phyloP scores from a whole-genome alignment of 768 basidiomycete species.

The Peribolospora baueri region DNA sequence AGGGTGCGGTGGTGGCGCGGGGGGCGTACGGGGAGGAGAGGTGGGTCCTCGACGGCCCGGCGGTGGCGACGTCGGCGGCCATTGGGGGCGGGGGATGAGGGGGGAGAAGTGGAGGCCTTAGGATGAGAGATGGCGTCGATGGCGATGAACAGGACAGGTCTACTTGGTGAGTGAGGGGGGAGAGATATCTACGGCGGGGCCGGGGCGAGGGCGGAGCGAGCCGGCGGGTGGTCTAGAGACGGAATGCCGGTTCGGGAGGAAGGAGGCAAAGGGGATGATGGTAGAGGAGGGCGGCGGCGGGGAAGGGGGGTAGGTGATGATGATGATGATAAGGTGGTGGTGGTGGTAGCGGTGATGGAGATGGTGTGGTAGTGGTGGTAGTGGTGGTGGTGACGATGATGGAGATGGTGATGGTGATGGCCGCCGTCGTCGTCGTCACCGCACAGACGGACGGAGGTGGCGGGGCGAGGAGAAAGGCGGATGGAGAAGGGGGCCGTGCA shows the following conservation, averaged over 20 bases:
- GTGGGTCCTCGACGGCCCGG: conserved; percentile 11
- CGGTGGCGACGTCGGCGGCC: conserved; percentile 16
- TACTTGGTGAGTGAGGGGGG: not conserved
- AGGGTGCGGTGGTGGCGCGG: conserved; percentile 4
- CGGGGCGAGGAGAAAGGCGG: too few relatives aligned
- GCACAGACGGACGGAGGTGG: too few relatives aligned
- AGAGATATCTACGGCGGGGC: not conserved
- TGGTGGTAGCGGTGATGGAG: not conserved
- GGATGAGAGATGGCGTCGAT: not conserved
- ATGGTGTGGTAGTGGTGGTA: not conserved
- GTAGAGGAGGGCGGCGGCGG: not conserved
- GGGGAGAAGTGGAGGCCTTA: conserved; percentile 5
- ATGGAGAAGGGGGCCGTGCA: not conserved
- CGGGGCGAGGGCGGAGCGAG: too few relatives aligned
- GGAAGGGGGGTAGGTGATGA: not conserved
- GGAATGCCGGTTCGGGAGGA: not conserved
- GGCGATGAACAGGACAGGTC: not conserved
- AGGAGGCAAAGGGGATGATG: not conserved
- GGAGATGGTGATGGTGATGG: not conserved
- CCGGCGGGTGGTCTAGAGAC: not conserved
- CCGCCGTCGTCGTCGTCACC: too few relatives aligned
- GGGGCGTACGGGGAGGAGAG: conserved; percentile 7
- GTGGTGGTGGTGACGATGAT: not conserved
- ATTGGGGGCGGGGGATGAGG: conserved; percentile 11
- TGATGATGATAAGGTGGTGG: not conserved